Base-by-base conservation (phyloP, 371 early-diverging fungal genomes). In the Rhizopus sp. region DNA sequence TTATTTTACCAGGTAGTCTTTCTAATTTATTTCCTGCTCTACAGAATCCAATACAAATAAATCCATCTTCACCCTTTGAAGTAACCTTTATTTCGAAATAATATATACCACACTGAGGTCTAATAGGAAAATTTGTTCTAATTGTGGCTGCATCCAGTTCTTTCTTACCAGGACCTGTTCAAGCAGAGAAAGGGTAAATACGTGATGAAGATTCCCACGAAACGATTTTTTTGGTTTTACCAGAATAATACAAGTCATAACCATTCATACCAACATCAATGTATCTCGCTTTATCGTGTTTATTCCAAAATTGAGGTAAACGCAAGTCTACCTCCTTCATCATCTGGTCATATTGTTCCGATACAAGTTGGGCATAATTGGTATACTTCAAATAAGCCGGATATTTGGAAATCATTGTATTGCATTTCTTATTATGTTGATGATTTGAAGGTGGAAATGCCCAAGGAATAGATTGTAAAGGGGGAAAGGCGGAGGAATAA, bases 71-170 rank as follows among this genome's bases (percentile, higher is more conserved):
- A 16, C 96, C 96, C 67, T 92, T 92, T 68, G 82, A 85, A 37
- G 88, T 72, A 55, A 98, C 80, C 10, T 75, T 67, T 2, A 93
- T 83, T 68, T 98, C 98, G 64, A 75, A 98, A 72, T 98, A 98
- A 63, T 86, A 96, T 15, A 96, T 68, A 3, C 96, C 96, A 62
- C 87, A 86, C 58, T 90, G 90, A 5, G 88, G 80, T 29, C 92
- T 92, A n/a, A 94, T 92, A 8, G 91, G 81, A 35, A 75, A 65
- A 77, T 96, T 93, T 15, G 91, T 76, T 49, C 92, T 78, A 4
- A 94, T 82, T 32, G 92, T 80, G 0, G 91, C 90, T 2, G 94
- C 90, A 60, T 95, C 93, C 1, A 66, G 55, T 60, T 95, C 94
- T 7, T 56, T 66, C 49, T 83, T 76, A 7, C 94, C 93, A n/a